These are phyloP conservation scores for Lichtheimia corymbifera DNA, from an alignment of 371 early-diverging fungal species.

Conservation along the genomic window DNA sequence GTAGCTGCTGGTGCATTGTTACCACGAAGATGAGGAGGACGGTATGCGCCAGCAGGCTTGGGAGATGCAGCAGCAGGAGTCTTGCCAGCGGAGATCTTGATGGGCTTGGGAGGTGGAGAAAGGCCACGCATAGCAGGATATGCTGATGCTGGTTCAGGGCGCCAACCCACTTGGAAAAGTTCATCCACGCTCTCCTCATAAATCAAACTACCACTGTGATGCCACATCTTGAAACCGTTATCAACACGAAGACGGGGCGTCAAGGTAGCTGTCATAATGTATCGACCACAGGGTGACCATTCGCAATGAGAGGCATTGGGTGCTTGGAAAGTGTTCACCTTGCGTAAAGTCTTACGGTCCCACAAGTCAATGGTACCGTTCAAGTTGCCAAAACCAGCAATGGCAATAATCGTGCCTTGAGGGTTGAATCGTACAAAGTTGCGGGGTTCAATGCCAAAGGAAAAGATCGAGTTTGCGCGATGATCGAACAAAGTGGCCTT, in stretches of 20 bases:
- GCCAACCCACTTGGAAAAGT: slow-evolving; percentile 85
- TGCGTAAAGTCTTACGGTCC: slow-evolving; percentile 83
- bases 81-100: slow-evolving; percentile 30
- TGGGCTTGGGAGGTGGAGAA: slow-evolving; percentile 65
- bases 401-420: slow-evolving; percentile 82
- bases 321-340: slow-evolving; percentile 79
- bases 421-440: slow-evolving; percentile 89
- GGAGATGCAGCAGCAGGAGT: slow-evolving; percentile 32
- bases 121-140: slow-evolving; percentile 72
- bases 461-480: slow-evolving; percentile 78
- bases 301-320: slow-evolving; percentile 82
- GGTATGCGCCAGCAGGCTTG: slow-evolving; percentile 67
- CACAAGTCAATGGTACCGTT: slow-evolving; percentile 92
- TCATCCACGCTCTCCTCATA: slow-evolving; percentile 77
- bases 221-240: slow-evolving; percentile 95
- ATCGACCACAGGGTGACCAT: slow-evolving; percentile 93
- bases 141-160: slow-evolving; percentile 61
- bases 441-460: slow-evolving; percentile 85
- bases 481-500: slow-evolving; percentile 92
- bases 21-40: slow-evolving; percentile 80
- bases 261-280: slow-evolving; percentile 89
- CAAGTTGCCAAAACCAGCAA: slow-evolving; percentile 96
- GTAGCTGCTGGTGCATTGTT: slow-evolving; percentile 43
- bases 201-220: slow-evolving; percentile 88
- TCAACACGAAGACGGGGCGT: slow-evolving; percentile 95